Evolutionary conservation across 2,329 filamentous ascomycete genomes (phyloP), one percentile per base, ranked within the genome.

Genomic region (Neonectria punicea): DNA sequence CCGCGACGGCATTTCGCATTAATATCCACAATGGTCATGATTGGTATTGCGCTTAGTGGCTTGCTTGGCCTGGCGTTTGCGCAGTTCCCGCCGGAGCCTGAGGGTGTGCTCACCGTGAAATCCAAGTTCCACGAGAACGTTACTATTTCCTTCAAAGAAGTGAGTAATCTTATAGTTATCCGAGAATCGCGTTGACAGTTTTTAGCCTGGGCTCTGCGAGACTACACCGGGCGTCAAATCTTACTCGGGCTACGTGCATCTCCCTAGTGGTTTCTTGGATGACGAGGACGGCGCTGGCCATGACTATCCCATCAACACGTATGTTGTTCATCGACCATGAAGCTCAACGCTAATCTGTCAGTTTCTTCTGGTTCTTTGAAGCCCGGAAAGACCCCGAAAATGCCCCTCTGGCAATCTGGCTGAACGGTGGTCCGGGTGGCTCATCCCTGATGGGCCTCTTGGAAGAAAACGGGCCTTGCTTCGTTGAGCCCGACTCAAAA

Each of bases 341-440:
- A 14, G 16, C 5, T 32, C 16, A 3, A 32, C 22, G 53, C 47
- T 65, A 28, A 60, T 32, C 22, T 2, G 5, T 11, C 5, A 30
- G 63, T 5, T 76, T 75, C 61, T 76, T 76, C 56, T 75, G 75
- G 73, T 70, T 75, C 62, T 76, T 77, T 39, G 73, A 74, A 53
- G 70, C 73, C 3, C 63, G 74, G 34, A 69, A 73, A 18, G 68
- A 71, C 5, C 68, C 73, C 2, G 56, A 70, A 39, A 72, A 70
- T 58, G 75, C 73, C 5, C 74, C 68, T 44, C 72, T 87, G 63
- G 85, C 83, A 4, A 84, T 88, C 70, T 88, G 84, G 84, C 77
- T 89, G 56, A 89, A 88, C 74, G 87, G 87, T 30, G 87, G 87
- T 2, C 87, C 87, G 3, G 87, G 87, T 13, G 81, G 80, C 46